phyloP scores from a whole-genome alignment of 345 rosid species.

The Salix caprea region DNA sequence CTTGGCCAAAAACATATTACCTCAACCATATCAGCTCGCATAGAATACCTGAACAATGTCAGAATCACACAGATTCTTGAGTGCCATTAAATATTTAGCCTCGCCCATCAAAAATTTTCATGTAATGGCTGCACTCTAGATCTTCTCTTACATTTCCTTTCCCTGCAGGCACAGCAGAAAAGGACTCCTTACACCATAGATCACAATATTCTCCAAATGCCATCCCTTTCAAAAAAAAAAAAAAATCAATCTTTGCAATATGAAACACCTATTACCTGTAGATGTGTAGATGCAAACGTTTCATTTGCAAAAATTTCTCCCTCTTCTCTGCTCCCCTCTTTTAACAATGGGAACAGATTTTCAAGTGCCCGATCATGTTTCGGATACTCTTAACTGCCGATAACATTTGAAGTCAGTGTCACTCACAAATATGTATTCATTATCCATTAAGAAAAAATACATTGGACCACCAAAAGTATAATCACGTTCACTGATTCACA shows the following conservation, averaged over 20 bases:
- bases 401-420: constrained; percentile 1
- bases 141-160: constrained; percentile 91
- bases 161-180: constrained; percentile 40
- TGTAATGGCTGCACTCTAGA: constrained; percentile 92
- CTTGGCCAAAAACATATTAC: not conserved
- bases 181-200: not conserved
- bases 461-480: not conserved
- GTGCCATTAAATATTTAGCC: constrained; percentile 86
- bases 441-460: not conserved
- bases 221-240: not conserved
- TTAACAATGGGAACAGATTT: constrained; percentile 93
- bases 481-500: not conserved
- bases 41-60: constrained; percentile 77
- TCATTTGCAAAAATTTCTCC: constrained; percentile 93
- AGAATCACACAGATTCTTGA: constrained; percentile 83
- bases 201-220: not conserved
- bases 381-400: constrained; percentile 80
- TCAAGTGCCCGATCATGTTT: constrained; percentile 89
- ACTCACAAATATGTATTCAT: not conserved
- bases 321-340: constrained; percentile 99
- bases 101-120: constrained; percentile 89
- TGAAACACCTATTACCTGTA: constrained; percentile 49
- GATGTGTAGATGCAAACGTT: constrained; percentile 95
- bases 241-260: not conserved
- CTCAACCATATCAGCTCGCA: no score